phyloP scores from a whole-genome alignment of 805 yeast species.

The Wickerhamomyces rabaulensis region DNA sequence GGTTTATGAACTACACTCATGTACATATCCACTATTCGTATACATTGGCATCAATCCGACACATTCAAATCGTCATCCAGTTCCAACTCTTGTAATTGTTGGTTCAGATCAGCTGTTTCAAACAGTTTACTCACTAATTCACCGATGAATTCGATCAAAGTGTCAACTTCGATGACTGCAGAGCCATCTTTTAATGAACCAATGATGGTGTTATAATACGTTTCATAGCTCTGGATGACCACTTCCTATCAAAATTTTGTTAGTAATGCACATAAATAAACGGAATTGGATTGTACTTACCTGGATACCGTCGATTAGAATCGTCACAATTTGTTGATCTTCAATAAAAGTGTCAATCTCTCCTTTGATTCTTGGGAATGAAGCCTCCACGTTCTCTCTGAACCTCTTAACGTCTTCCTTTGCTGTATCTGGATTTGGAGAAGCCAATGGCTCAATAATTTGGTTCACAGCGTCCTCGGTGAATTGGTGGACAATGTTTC shows the following conservation, averaged over 20 bases:
- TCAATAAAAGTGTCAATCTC: conserved; percentile 50
- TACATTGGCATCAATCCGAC: not conserved
- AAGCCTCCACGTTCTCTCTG: conserved; percentile 43
- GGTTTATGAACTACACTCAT: not conserved
- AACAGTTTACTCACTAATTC: conserved; percentile 28
- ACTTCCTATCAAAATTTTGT: conserved; percentile 31
- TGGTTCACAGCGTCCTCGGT: conserved; percentile 50
- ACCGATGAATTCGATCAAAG: conserved; percentile 45
- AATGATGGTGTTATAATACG: conserved; percentile 35
- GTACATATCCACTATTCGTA: too few relatives aligned
- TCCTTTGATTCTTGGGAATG: conserved; percentile 49
- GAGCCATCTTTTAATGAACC: conserved; percentile 20
- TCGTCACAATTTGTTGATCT: conserved; percentile 46
- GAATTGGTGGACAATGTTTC: conserved; percentile 64
- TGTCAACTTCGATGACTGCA: conserved; percentile 58
- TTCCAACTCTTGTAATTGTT: not conserved
- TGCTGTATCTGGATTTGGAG: conserved; percentile 19
- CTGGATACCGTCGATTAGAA: conserved; percentile 60
- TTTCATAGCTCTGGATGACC: conserved; percentile 51
- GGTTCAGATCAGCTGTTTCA: conserved; percentile 15
- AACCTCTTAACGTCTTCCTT: conserved; percentile 34
- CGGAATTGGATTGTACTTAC: not conserved
- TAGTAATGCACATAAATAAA: not conserved
- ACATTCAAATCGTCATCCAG: conserved; percentile 8
- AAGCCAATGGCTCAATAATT: conserved; percentile 43